These are phyloP conservation scores for Singerocomus inundabilis DNA, from an alignment of 1,284 basidiomycete species.

Conservation along the genomic window DNA sequence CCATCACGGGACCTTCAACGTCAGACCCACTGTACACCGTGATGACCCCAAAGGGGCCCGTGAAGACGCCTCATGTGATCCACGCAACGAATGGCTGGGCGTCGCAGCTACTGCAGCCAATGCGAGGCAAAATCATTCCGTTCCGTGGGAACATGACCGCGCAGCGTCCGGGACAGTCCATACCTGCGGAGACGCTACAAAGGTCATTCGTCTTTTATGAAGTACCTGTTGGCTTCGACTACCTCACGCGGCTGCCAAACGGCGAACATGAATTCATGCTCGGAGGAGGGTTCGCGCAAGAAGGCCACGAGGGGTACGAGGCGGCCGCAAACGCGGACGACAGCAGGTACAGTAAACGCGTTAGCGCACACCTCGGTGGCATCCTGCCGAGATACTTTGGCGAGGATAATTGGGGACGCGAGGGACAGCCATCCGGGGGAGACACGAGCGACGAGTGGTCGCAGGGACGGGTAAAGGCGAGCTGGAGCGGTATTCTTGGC, in stretches of 20 bases:
- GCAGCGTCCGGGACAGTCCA: conserved; percentile 43
- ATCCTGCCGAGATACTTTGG: conserved; percentile 47
- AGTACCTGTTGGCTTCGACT: conserved; percentile 45
- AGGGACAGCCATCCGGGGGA: conserved; percentile 23
- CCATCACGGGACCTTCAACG: conserved; percentile 30
- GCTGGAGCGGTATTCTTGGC: conserved; percentile 55
- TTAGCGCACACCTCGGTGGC: conserved; percentile 40
- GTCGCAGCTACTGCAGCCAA: conserved; percentile 45
- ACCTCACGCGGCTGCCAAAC: conserved; percentile 48
- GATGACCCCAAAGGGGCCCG: conserved; percentile 42
- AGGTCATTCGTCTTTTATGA: conserved; percentile 45
- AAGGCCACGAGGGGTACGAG: conserved; percentile 33
- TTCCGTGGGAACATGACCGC: conserved; percentile 50
- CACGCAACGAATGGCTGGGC: conserved; percentile 64
- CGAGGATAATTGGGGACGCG: conserved; percentile 39
- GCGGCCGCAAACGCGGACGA: conserved; percentile 48
- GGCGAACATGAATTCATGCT: conserved; percentile 47
- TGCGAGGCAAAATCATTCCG: conserved; percentile 48
- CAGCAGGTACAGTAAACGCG: conserved; percentile 33
- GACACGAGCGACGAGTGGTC: conserved; percentile 31
- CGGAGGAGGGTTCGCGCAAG: conserved; percentile 45
- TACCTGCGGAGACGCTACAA: conserved; percentile 30
- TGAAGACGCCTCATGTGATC: conserved; percentile 46
- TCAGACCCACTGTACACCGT: conserved; percentile 37
- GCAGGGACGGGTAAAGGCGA: conserved; percentile 42